Evolutionary conservation across 2,329 filamentous ascomycete genomes (phyloP), one percentile per base, ranked within the genome.

Genomic region (Laburnicola sp.): DNA sequence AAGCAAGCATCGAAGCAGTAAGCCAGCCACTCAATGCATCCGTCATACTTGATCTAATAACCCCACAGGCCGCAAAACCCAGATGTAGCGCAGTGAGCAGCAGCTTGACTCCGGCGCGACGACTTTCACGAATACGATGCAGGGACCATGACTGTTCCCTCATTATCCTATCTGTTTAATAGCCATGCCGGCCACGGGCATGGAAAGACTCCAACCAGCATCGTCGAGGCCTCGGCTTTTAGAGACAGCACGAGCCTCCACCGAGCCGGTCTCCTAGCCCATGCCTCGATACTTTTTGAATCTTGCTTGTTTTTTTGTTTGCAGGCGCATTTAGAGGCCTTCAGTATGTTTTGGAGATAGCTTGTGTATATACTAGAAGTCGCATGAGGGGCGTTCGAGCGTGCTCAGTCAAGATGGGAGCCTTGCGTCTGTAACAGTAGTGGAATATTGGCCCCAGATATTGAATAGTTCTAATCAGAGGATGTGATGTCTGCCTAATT

Each of bases 311-410:
- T n/a, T n/a, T 56, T 50, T 58, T 47, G 10, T 44, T 57, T 51
- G 30, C 41, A 49, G 59, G 62, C 60, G 62, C 63, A 59, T 50
- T 21, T 22, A 58, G 44, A 38, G 34, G 45, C 28, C 21, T 50
- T 44, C 34, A 9, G 35, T 30, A 6, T 43, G 42, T 25, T 43
- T 27, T 48, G 45, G 44, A 48, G 32, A 25, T n/a, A 31, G 50
- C 36, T 53, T 47, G 50, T 67, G 60, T 66, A 71, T 65, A 69
- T 64, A 69, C 54, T 66, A 66, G 66, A 62, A 54, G 48, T 64
- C 63, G 67, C 66, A 70, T 71, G 40, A 48, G 45, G 58, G 60
- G 63, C 66, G 61, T 69, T 59, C 38, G 27, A 50, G 51, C 45
- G 39, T 57, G 57, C 53, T 57, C 48, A 34, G 48, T 34, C 21